phyloP scores from a whole-genome alignment of 495 filamentous ascomycete species.

The Aspergillus nanangensis region DNA sequence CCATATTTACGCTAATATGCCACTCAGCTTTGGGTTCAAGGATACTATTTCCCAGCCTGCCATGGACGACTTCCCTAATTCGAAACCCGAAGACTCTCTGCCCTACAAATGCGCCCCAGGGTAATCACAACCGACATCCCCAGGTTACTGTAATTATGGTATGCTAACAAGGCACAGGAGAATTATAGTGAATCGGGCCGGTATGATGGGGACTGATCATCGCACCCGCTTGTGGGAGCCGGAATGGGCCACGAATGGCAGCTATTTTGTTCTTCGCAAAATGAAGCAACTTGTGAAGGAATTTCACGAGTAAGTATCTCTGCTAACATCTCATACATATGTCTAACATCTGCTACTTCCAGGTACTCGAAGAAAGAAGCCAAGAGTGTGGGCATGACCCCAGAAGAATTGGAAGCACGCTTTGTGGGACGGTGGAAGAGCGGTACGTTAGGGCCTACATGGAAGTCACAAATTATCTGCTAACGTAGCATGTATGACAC shows the following conservation, averaged over 20 bases:
- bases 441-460: too few relatives aligned
- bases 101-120: too few relatives aligned
- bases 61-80: too few relatives aligned
- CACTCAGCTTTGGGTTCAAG: constrained; percentile 25
- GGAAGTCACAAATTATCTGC: not conserved
- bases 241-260: constrained; percentile 30
- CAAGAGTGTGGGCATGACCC: too few relatives aligned
- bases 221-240: too few relatives aligned
- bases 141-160: too few relatives aligned
- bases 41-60: constrained; percentile 27
- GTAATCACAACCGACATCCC: too few relatives aligned
- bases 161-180: too few relatives aligned
- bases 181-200: too few relatives aligned
- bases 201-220: too few relatives aligned
- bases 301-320: constrained; percentile 18
- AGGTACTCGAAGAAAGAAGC: too few relatives aligned
- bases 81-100: too few relatives aligned
- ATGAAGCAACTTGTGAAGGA: constrained; percentile 28
- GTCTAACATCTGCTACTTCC: not conserved
- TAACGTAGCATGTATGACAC: constrained; percentile 2
- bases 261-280: constrained; percentile 34
- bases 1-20: not conserved
- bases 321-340: not conserved
- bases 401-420: constrained; percentile 25
- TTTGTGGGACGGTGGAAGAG: constrained; percentile 36